These are phyloP conservation scores for Thielaviopsis punctulata DNA, from an alignment of 2,329 filamentous ascomycete genomes.

Conservation along the genomic window DNA sequence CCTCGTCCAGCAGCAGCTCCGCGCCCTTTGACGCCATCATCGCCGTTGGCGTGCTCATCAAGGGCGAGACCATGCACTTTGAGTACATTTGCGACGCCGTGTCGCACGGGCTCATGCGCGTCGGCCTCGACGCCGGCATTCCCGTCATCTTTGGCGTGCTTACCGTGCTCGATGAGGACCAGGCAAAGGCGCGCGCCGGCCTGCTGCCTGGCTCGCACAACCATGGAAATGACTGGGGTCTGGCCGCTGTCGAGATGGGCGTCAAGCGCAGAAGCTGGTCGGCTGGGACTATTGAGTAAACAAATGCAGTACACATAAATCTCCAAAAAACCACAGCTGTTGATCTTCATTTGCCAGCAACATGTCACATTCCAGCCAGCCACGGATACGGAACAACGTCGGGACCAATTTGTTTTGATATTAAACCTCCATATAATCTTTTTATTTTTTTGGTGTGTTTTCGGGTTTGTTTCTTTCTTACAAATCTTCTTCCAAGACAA, in stretches of 20 bases:
- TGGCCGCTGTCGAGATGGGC: slow-evolving; percentile 84
- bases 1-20: slow-evolving; percentile 25
- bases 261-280: slow-evolving; percentile 75
- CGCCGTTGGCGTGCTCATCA: slow-evolving; percentile 89
- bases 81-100: slow-evolving; percentile 94
- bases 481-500: neutral
- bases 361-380: neutral
- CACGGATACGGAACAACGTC: too few relatives aligned
- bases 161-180: slow-evolving; percentile 75
- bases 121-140: slow-evolving; percentile 75
- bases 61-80: slow-evolving; percentile 98
- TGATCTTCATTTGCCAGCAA: too few relatives aligned
- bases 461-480: neutral
- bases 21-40: slow-evolving; percentile 83
- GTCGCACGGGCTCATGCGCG: slow-evolving; percentile 81
- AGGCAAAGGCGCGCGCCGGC: slow-evolving; percentile 72
- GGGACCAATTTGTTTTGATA: neutral
- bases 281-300: slow-evolving; percentile 40
- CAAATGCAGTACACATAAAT: neutral
- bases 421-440: neutral
- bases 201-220: slow-evolving; percentile 82
- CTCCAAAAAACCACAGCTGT: neutral
- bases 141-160: slow-evolving; percentile 86
- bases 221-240: slow-evolving; percentile 91
- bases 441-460: neutral